Conservation (phyloP, 768 basidiomycete genomes). For the Terana coerulea region DNA sequence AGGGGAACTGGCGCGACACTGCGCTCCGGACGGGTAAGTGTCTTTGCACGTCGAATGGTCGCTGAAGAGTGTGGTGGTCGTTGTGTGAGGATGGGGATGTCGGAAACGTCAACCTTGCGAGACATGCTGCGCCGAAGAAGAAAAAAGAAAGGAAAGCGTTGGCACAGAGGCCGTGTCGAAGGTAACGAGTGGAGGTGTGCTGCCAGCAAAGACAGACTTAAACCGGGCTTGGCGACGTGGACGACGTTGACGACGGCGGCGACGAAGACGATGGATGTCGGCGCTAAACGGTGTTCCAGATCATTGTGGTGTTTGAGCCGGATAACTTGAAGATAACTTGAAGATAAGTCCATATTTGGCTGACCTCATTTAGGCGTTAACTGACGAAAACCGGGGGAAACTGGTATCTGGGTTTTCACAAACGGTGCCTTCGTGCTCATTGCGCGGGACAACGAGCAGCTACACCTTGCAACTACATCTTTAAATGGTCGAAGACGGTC, state of each 20-base stretch:
- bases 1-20: slow-evolving; percentile 91
- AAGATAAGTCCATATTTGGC: not conserved
- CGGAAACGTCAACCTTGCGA: slow-evolving; percentile 33
- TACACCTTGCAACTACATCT: too few relatives aligned
- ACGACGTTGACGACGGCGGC: slow-evolving; percentile 19
- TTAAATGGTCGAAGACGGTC: too few relatives aligned
- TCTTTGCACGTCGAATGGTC: slow-evolving; percentile 86
- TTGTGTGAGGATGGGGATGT: slow-evolving; percentile 65
- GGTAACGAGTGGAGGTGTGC: slow-evolving; percentile 14
- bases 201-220: slow-evolving; percentile 20
- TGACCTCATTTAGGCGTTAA: not conserved
- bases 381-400: not conserved
- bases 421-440: too few relatives aligned
- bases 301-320: too few relatives aligned
- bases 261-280: slow-evolving; percentile 5
- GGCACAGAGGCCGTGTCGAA: slow-evolving; percentile 17
- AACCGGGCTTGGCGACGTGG: slow-evolving; percentile 19
- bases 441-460: too few relatives aligned
- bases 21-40: slow-evolving; percentile 93
- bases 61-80: slow-evolving; percentile 16
- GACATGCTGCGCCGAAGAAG: slow-evolving; percentile 20
- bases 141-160: slow-evolving; percentile 17
- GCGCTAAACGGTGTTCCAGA: slow-evolving; percentile 4
- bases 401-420: too few relatives aligned
- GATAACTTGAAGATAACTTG: too few relatives aligned